Percentiles rank a stretch among this genome's conserved stretches.
Evolutionary conservation across 2,329 filamentous ascomycete genomes (phyloP).

Genomic region (Penicillium sp.): DNA sequence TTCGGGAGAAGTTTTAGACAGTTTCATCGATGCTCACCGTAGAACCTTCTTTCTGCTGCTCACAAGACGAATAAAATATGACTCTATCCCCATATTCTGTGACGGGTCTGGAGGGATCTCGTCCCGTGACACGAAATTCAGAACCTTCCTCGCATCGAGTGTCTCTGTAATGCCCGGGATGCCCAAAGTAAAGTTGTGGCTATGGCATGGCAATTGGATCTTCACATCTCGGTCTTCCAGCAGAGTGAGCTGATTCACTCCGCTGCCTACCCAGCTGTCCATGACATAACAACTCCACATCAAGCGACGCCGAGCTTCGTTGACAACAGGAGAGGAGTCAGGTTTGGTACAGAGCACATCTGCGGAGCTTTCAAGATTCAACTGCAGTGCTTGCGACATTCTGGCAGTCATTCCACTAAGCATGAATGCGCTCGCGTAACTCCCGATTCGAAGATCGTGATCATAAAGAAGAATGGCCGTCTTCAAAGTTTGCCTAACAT

Average conservation of each 20-base stretch:
- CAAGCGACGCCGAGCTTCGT: conserved; percentile 28
- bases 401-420: conserved; percentile 28
- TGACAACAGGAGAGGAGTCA: conserved; percentile 17
- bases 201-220: conserved; percentile 29
- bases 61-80: conserved; percentile 23
- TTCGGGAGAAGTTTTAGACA: neutral
- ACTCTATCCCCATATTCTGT: conserved; percentile 23
- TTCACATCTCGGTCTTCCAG: conserved; percentile 31
- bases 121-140: conserved; percentile 17
- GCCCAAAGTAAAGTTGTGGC: conserved; percentile 30
- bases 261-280: conserved; percentile 32
- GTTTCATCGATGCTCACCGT: conserved; percentile 1
- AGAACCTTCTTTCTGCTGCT: conserved; percentile 20
- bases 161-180: conserved; percentile 29
- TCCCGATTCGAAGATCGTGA: conserved; percentile 31
- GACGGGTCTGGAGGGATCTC: conserved; percentile 6
- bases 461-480: conserved; percentile 32
- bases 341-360: conserved; percentile 26
- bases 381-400: conserved; percentile 32
- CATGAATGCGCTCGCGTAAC: conserved; percentile 33
- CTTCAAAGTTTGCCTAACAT: conserved; percentile 4
- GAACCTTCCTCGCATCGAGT: conserved; percentile 22
- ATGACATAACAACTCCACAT: conserved; percentile 35
- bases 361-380: conserved; percentile 31
- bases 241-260: conserved; percentile 32